Conservation (phyloP, 306 rosid genomes). For the Medicago truncatula region DNA sequence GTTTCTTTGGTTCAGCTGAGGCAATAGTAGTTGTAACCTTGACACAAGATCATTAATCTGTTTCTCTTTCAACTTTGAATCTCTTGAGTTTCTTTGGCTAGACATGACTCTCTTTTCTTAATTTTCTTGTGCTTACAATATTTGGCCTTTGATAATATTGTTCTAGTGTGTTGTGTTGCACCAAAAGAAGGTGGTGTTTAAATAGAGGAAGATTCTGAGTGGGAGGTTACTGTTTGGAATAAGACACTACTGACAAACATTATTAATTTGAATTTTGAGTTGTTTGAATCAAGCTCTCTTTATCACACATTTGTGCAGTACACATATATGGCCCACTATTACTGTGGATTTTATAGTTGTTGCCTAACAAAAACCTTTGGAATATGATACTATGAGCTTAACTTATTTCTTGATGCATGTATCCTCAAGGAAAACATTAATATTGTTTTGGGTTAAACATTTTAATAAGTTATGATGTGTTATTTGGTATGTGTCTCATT, state of each 20-base stretch:
- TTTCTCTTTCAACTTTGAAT: conserved; percentile 44
- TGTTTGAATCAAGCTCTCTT: conserved; percentile 34
- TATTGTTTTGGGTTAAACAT: not conserved
- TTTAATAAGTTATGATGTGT: not conserved
- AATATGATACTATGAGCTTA: not conserved
- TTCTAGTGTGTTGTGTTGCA: conserved; percentile 33
- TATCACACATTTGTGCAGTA: conserved; percentile 43
- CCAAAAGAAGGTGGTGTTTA: conserved; percentile 24
- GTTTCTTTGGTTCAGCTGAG: conserved; percentile 45
- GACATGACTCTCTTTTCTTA: conserved; percentile 43
- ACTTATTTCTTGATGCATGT: conserved; percentile 41
- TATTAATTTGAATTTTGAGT: conserved; percentile 39
- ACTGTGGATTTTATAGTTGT: conserved; percentile 28
- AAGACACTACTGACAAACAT: conserved; percentile 29
- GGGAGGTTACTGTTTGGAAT: conserved; percentile 16
- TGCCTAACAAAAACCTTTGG: conserved; percentile 23
- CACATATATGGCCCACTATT: conserved; percentile 49
- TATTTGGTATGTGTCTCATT: not conserved
- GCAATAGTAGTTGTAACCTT: conserved; percentile 50
- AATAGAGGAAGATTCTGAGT: conserved; percentile 40
- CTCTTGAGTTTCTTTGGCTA: conserved; percentile 46
- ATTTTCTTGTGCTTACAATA: not conserved
- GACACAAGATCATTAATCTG: conserved; percentile 51
- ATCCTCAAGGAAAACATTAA: conserved; percentile 23
- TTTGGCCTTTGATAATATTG: not conserved